Evolutionary conservation across 2,329 filamentous ascomycete species (phyloP).

Genomic region (Emydomyces testavorans): DNA sequence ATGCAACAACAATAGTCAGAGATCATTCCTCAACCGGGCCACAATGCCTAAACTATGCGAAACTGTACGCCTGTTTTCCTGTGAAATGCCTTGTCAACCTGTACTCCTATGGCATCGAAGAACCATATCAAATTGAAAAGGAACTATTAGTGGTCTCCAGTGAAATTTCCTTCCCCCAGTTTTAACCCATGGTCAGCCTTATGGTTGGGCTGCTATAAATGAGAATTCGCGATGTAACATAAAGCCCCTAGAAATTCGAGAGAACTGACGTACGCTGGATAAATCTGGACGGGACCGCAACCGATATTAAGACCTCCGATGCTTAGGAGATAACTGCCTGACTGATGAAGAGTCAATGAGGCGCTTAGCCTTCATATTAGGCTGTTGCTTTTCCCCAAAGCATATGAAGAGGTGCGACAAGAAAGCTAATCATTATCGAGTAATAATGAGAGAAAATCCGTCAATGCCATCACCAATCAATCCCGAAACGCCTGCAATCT

Average conservation of each 20-base stretch:
- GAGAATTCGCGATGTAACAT: conserved; percentile 1
- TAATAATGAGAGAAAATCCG: conserved; percentile 71
- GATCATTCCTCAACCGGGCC: neutral
- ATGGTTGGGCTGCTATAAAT: too few species aligned
- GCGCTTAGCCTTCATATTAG: too few species aligned
- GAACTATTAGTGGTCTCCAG: neutral
- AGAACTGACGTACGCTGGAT: conserved; percentile 3
- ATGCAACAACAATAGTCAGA: neutral
- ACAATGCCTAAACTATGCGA: neutral
- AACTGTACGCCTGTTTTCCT: neutral
- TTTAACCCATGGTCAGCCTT: too few species aligned
- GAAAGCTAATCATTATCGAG: conserved; percentile 40
- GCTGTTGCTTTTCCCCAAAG: too few species aligned
- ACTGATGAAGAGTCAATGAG: too few species aligned
- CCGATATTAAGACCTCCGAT: too few species aligned
- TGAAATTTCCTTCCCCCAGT: neutral
- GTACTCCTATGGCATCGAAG: neutral
- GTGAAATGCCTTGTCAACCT: neutral
- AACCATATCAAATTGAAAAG: neutral
- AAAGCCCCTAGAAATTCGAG: neutral
- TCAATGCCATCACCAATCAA: conserved; percentile 72
- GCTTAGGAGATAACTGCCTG: too few species aligned
- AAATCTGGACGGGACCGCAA: too few species aligned
- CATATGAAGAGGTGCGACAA: conserved; percentile 5
- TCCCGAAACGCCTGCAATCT: conserved; percentile 75